Base-by-base conservation (phyloP, 768 basidiomycete genomes). In the Leccinum rimulosum region DNA sequence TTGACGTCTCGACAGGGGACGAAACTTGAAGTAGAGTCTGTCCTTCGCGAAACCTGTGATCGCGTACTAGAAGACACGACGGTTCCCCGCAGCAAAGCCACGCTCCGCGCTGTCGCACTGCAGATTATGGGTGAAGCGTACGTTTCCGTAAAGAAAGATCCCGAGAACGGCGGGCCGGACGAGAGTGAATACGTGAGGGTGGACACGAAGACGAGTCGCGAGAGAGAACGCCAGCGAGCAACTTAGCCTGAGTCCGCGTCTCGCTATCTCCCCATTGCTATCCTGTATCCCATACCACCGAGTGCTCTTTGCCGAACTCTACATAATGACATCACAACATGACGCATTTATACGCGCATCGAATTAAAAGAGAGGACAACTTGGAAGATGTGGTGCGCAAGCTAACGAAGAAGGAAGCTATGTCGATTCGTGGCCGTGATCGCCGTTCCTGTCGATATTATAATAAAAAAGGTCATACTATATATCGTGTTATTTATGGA, bases 21-120 rank as follows among this genome's bases (percentile, higher is more conserved):
- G 17, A 95, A 95, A 71, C 86, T 96, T 28, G 93, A 96, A 70
- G 82, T 95, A 55, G 93, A 96, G 69, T 92, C 91, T 5, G 84
- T 96, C 43, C 75, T 96, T 6, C 86, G 93, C 15, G 93, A 95
- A 72, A 89, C 89, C 1, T 95, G 93, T 68, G 93, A 95, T 63
- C 82, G 86, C 25, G 79, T 95, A 17, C 78, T 95, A 6, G 80
- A 80, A 49, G 86, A 90, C 56, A 73, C 83, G 0, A 66, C 70
- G 7, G 69, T 89, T 50, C 58, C 82, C 1, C 78, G 81, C 0
- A 62, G 80, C 38, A 90, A 91, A 69, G 80, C 86, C 1, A 78
- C 84, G 35, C 74, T 93, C 55, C 82, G 93, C 17, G 94, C 94
- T 0, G 82, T 90, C 22, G 92, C 91, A 4, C 68, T 96, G 64